Evolutionary conservation across 2,329 filamentous ascomycete species (phyloP).

Genomic region (Tolypocladium ovalisporum): DNA sequence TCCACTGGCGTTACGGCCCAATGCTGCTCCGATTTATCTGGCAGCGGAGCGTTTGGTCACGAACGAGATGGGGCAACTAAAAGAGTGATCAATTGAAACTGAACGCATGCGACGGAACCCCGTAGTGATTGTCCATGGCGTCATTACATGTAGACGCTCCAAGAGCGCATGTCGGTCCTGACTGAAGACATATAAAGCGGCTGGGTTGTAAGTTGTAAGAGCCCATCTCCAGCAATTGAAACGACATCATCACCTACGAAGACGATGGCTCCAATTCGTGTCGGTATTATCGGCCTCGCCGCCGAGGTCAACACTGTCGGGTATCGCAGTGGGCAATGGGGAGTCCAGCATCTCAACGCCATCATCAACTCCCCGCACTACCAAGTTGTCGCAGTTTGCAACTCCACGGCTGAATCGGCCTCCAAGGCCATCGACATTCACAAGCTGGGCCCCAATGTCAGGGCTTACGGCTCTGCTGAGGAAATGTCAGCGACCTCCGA

Average conservation of each 20-base stretch:
- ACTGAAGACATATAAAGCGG: not conserved
- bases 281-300: not conserved
- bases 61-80: too few relatives aligned
- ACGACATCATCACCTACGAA: not conserved
- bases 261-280: not conserved
- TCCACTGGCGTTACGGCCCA: too few relatives aligned
- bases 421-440: not conserved
- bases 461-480: not conserved
- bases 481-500: not conserved
- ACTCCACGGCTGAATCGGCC: not conserved
- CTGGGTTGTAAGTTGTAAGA: too few relatives aligned
- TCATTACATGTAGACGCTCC: too few relatives aligned
- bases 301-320: not conserved
- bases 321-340: not conserved
- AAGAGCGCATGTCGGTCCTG: too few relatives aligned
- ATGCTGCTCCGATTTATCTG: too few relatives aligned
- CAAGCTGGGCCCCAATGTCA: not conserved
- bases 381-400: not conserved
- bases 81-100: too few relatives aligned
- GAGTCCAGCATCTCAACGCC: not conserved
- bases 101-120: too few relatives aligned
- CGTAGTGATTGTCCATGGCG: not conserved
- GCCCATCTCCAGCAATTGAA: too few relatives aligned
- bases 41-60: too few relatives aligned
- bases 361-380: not conserved